These are phyloP conservation scores for Rhypophila decipiens DNA, from an alignment of 495 filamentous ascomycete species.

Conservation along the genomic window DNA sequence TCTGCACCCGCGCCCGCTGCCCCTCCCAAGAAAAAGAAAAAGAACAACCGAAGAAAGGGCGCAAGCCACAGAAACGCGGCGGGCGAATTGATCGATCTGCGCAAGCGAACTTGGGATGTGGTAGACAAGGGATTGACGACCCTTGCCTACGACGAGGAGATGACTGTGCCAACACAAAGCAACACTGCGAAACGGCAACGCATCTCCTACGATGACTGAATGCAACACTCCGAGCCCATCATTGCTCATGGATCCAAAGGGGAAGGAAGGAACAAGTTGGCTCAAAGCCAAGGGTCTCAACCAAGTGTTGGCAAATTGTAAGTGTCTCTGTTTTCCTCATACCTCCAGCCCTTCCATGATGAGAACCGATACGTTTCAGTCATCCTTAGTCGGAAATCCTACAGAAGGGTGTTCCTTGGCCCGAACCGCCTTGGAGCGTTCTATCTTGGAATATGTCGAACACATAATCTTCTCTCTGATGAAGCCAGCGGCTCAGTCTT, in stretches of 20 bases:
- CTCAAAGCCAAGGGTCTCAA: not conserved
- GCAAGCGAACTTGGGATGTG: slow-evolving; percentile 54
- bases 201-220: slow-evolving; percentile 47
- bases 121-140: slow-evolving; percentile 45
- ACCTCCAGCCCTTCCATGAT: not conserved
- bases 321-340: not conserved
- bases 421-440: not conserved
- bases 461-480: not conserved
- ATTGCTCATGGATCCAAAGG: not conserved
- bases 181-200: slow-evolving; percentile 32
- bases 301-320: not conserved
- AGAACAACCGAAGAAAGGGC: slow-evolving; percentile 26
- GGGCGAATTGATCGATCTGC: slow-evolving; percentile 45
- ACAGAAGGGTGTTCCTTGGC: not conserved
- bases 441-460: not conserved
- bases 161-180: slow-evolving; percentile 6
- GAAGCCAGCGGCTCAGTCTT: too few species aligned
- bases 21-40: slow-evolving; percentile 21
- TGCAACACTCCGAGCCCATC: not conserved
- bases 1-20: slow-evolving; percentile 20
- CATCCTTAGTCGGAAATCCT: not conserved
- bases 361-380: not conserved
- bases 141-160: slow-evolving; percentile 44
- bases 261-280: too few species aligned
- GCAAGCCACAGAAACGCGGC: slow-evolving; percentile 30